These are phyloP conservation scores for Hypoxylon fuscum DNA, from an alignment of 495 filamentous ascomycete species.

Conservation along the genomic window DNA sequence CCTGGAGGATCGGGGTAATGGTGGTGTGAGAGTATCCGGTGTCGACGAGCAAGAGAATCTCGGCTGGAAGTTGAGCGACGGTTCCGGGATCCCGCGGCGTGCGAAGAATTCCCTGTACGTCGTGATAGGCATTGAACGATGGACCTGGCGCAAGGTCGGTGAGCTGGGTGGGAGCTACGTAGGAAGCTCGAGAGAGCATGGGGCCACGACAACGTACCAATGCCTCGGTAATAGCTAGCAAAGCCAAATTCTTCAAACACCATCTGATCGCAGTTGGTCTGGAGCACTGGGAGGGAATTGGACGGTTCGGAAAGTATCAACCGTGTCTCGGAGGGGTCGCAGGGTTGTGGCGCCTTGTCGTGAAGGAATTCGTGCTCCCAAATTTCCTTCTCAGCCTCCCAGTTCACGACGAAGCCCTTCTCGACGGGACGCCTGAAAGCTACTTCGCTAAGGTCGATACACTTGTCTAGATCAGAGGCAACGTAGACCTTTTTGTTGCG, in stretches of 20 bases:
- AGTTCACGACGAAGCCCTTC: constrained; percentile 95
- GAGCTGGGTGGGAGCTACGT: not conserved
- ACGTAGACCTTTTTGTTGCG: constrained; percentile 81
- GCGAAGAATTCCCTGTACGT: constrained; percentile 71
- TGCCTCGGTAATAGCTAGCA: constrained; percentile 77
- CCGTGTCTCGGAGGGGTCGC: constrained; percentile 81
- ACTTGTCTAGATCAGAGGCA: constrained; percentile 80
- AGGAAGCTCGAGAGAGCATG: not conserved
- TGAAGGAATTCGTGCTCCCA: constrained; percentile 94
- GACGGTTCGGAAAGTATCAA: constrained; percentile 89
- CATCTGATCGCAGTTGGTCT: constrained; percentile 93
- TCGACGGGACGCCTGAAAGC: constrained; percentile 90
- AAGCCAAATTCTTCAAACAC: constrained; percentile 99
- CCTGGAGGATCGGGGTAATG: constrained; percentile 85
- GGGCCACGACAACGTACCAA: constrained; percentile 63
- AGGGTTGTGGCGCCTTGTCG: constrained; percentile 69
- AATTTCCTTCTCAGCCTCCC: constrained; percentile 95
- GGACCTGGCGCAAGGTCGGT: constrained; percentile 48
- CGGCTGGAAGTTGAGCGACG: constrained; percentile 65
- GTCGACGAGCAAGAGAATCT: constrained; percentile 88
- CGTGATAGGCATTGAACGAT: constrained; percentile 84
- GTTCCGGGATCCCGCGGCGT: constrained; percentile 54
- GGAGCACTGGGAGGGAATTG: constrained; percentile 82
- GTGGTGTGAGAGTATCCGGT: constrained; percentile 94
- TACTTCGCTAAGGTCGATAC: constrained; percentile 89